Evolutionary conservation across 2,329 filamentous ascomycete genomes (phyloP).

Genomic region (Polytolypa hystricis): DNA sequence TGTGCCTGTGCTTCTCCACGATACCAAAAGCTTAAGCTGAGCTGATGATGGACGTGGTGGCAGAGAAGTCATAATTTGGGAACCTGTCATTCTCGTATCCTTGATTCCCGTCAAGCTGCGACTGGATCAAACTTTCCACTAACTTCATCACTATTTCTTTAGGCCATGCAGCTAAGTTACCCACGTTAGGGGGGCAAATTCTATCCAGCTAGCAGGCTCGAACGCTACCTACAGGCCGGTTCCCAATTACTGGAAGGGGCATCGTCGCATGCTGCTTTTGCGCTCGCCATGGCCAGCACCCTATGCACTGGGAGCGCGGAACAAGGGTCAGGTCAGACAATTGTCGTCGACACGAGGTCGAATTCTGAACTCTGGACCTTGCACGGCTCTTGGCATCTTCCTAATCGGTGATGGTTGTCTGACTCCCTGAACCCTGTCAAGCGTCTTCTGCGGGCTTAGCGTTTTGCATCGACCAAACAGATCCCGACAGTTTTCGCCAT

Average conservation of each 20-base stretch:
- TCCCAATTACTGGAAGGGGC: not conserved
- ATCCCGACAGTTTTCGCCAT: conserved; percentile 1
- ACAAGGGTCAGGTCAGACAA: not conserved
- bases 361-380: conserved; percentile 4
- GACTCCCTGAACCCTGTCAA: conserved; percentile 4
- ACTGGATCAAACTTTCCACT: not conserved
- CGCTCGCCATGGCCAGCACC: not conserved
- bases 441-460: not conserved
- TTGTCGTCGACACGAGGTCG: not conserved
- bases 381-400: conserved; percentile 3
- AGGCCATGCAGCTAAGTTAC: not conserved
- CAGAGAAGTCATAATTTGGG: not conserved
- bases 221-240: not conserved
- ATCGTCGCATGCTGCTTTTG: conserved; percentile 6
- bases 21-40: not conserved
- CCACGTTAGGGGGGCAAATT: not conserved
- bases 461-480: conserved; percentile 2
- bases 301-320: not conserved
- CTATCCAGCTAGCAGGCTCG: not conserved
- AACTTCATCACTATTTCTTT: not conserved
- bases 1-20: not conserved
- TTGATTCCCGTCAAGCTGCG: not conserved
- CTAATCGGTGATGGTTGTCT: conserved; percentile 1
- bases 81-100: conserved; percentile 3
- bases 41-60: not conserved